These are phyloP conservation scores for Psilocybe sp. DNA, from an alignment of 768 basidiomycete species.

Conservation along the genomic window DNA sequence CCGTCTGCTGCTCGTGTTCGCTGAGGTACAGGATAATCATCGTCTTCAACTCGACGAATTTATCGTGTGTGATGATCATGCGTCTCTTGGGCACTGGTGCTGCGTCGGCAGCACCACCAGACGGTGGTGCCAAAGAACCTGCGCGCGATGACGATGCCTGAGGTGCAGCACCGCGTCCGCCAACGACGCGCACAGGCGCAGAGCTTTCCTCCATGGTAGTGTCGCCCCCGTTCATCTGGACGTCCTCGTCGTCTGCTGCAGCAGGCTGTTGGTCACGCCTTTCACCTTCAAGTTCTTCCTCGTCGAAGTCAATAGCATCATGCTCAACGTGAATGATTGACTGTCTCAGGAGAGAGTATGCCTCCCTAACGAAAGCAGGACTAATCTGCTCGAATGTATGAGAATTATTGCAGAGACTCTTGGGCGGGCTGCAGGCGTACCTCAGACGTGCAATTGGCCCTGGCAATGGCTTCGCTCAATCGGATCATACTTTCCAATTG, in stretches of 20 bases:
- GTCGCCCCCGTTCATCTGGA: conserved; percentile 63
- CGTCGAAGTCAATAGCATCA: conserved; percentile 97
- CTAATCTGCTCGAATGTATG: conserved; percentile 58
- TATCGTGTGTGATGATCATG: conserved; percentile 94
- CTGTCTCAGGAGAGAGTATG: conserved; percentile 88
- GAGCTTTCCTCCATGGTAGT: conserved; percentile 47
- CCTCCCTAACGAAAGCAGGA: conserved; percentile 92
- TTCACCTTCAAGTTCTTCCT: conserved; percentile 72
- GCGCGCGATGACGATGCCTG: conserved; percentile 36
- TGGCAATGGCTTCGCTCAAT: conserved; percentile 92
- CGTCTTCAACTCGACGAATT: conserved; percentile 87
- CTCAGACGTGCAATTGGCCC: conserved; percentile 95
- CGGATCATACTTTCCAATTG: conserved; percentile 99
- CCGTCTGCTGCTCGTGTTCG: conserved; percentile 71
- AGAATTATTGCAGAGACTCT: background rate
- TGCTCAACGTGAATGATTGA: conserved; percentile 99
- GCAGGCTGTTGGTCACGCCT: conserved; percentile 36
- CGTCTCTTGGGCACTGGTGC: conserved; percentile 55
- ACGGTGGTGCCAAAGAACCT: conserved; percentile 29
- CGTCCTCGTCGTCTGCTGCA: conserved; percentile 39
- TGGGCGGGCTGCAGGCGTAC: conserved; percentile 34
- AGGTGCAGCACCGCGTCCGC: conserved; percentile 25
- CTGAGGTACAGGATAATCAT: conserved; percentile 82
- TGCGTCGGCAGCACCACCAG: conserved; percentile 17
- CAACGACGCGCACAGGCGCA: conserved; percentile 29